phyloP scores from a whole-genome alignment of 495 filamentous ascomycete species.

The Penicillium diatomitis region DNA sequence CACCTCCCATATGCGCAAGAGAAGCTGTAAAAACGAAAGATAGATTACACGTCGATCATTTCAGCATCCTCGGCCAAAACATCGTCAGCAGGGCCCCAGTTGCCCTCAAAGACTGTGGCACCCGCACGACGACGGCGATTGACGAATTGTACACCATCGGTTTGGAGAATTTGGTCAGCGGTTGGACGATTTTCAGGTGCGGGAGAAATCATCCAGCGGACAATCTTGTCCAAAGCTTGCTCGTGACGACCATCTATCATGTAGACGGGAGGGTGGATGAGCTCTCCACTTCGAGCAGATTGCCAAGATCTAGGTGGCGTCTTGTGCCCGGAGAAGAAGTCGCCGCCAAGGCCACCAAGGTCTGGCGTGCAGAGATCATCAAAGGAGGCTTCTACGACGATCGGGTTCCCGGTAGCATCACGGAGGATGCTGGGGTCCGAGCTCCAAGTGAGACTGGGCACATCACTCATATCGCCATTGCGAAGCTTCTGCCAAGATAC shows the following conservation, averaged over 20 bases:
- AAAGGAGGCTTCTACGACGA: slow-evolving; percentile 39
- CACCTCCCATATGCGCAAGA: slow-evolving; percentile 35
- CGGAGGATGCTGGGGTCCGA: slow-evolving; percentile 59
- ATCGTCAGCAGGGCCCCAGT: slow-evolving; percentile 80
- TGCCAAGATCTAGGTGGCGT: slow-evolving; percentile 19
- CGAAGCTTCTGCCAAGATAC: slow-evolving; percentile 79
- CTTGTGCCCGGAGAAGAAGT: slow-evolving; percentile 22
- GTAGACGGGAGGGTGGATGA: slow-evolving; percentile 70
- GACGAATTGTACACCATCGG: slow-evolving; percentile 68
- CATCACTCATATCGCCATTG: slow-evolving; percentile 74
- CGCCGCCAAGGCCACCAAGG: slow-evolving; percentile 31
- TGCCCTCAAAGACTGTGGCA: slow-evolving; percentile 89
- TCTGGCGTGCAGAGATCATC: slow-evolving; percentile 45
- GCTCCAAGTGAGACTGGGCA: slow-evolving; percentile 75
- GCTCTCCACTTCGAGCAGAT: slow-evolving; percentile 50
- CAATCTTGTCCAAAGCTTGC: slow-evolving; percentile 72
- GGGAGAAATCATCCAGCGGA: slow-evolving; percentile 79
- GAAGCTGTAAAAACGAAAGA: slow-evolving; percentile 16
- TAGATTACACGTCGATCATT: slow-evolving; percentile 60
- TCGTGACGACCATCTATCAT: slow-evolving; percentile 66
- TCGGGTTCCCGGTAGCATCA: slow-evolving; percentile 63
- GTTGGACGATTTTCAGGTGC: slow-evolving; percentile 65
- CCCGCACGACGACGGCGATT: slow-evolving; percentile 63
- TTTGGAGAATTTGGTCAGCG: slow-evolving; percentile 58
- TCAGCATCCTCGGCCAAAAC: slow-evolving; percentile 60